Percentiles rank a stretch among this genome's conserved stretches.
These are phyloP conservation scores for Neofusicoccum umdonicola DNA, from an alignment of 2,329 filamentous ascomycete genomes.

Conservation along the genomic window DNA sequence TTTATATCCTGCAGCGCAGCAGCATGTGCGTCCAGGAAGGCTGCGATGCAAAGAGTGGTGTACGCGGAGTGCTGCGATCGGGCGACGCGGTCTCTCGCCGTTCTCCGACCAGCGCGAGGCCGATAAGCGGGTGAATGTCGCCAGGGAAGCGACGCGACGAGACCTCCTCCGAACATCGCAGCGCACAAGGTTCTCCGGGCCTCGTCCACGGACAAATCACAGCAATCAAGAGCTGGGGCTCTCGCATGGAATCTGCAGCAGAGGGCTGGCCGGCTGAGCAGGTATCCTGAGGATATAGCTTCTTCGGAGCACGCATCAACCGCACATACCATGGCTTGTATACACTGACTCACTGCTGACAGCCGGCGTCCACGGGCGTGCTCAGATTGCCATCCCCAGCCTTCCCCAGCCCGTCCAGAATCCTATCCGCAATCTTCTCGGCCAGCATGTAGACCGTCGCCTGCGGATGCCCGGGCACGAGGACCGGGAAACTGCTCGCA, in stretches of 20 bases:
- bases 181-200: too few species aligned
- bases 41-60: too few species aligned
- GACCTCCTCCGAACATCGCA: too few species aligned
- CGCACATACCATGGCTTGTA: too few species aligned
- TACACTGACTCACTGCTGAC: not conserved
- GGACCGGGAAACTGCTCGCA: slow-evolving; percentile 30
- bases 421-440: slow-evolving; percentile 19
- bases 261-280: too few species aligned
- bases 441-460: not conserved
- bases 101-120: not conserved
- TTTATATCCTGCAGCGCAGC: not conserved
- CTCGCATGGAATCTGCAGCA: too few species aligned
- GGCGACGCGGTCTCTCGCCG: not conserved
- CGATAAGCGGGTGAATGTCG: not conserved
- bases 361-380: not conserved
- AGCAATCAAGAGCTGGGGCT: too few species aligned
- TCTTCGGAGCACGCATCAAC: too few species aligned
- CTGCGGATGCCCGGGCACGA: slow-evolving; percentile 30
- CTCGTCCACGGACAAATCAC: too few species aligned
- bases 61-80: not conserved
- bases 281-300: too few species aligned
- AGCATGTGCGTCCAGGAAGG: too few species aligned
- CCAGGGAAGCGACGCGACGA: too few species aligned
- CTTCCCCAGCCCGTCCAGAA: not conserved
- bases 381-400: not conserved